phyloP scores from a whole-genome alignment of 768 basidiomycete species.

The Kwoniella sp. region DNA sequence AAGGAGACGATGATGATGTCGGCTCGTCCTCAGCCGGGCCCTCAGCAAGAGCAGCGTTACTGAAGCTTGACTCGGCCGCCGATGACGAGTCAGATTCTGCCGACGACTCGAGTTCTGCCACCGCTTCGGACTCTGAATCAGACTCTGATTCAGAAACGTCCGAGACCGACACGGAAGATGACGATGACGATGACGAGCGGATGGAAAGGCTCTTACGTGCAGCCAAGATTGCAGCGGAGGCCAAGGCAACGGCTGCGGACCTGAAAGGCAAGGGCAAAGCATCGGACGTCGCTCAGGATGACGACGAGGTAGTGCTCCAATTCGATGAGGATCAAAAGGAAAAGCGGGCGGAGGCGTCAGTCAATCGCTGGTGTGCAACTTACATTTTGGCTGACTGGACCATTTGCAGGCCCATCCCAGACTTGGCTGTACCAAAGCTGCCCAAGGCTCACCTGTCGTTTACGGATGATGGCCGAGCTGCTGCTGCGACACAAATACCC shows the following conservation, averaged over 20 bases:
- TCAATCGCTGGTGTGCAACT: not conserved
- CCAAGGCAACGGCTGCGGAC: not conserved
- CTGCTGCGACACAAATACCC: conserved; percentile 3
- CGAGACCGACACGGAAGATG: conserved; percentile 6
- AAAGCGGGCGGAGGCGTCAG: conserved; percentile 33
- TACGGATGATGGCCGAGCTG: conserved; percentile 19
- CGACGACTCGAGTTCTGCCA: not conserved
- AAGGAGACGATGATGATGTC: not conserved
- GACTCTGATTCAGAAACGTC: conserved; percentile 16
- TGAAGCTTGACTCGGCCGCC: not conserved
- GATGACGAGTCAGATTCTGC: not conserved
- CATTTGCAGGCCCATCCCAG: conserved; percentile 35
- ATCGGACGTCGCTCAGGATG: not conserved
- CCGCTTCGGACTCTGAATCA: conserved; percentile 8
- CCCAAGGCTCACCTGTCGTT: conserved; percentile 28
- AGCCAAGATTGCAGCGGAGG: conserved; percentile 14
- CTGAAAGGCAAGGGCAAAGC: conserved; percentile 3
- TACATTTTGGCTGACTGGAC: not conserved
- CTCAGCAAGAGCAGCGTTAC: not conserved
- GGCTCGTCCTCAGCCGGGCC: conserved; percentile 1
- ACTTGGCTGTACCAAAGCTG: conserved; percentile 29
- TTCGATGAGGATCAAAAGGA: conserved; percentile 27
- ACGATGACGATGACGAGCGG: conserved; percentile 23
- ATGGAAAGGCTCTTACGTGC: conserved; percentile 17
- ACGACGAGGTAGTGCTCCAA: conserved; percentile 14